Evolutionary conservation across 1,139 yeast species (phyloP).

Genomic region (Yamadazyma buinensis): DNA sequence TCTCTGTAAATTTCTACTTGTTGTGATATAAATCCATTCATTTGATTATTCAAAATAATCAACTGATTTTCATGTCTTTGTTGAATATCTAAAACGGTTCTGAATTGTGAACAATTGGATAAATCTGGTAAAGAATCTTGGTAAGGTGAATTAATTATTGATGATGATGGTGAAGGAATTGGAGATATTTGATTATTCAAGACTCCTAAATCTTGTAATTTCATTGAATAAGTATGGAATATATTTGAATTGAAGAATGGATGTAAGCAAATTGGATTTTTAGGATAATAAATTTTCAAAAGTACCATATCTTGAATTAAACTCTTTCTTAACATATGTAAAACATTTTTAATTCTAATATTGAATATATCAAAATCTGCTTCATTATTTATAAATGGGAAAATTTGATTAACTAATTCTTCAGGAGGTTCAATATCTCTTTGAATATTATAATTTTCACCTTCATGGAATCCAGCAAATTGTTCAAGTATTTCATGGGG

Average conservation of each 20-base stretch:
- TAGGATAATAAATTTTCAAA: constrained; percentile 22
- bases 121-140: too few species aligned
- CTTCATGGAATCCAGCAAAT: constrained; percentile 23
- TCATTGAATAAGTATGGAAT: constrained; percentile 19
- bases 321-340: constrained; percentile 21
- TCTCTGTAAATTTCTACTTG: constrained; percentile 15
- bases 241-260: constrained; percentile 23
- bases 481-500: constrained; percentile 16
- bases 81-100: constrained; percentile 9
- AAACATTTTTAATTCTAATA: constrained; percentile 17
- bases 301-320: constrained; percentile 35
- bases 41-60: constrained; percentile 15
- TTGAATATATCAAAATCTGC: constrained; percentile 13
- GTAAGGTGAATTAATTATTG: neutral
- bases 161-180: constrained; percentile 3
- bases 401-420: constrained; percentile 22
- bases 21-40: constrained; percentile 15
- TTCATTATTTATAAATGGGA: constrained; percentile 26
- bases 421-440: constrained; percentile 29
- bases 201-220: constrained; percentile 14
- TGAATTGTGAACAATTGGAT: too few species aligned
- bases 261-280: constrained; percentile 24
- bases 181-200: constrained; percentile 6
- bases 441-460: constrained; percentile 17
- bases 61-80: constrained; percentile 14